These are phyloP conservation scores for Scutellaria barbata DNA, from an alignment of 257 asterid species.

Conservation along the genomic window DNA sequence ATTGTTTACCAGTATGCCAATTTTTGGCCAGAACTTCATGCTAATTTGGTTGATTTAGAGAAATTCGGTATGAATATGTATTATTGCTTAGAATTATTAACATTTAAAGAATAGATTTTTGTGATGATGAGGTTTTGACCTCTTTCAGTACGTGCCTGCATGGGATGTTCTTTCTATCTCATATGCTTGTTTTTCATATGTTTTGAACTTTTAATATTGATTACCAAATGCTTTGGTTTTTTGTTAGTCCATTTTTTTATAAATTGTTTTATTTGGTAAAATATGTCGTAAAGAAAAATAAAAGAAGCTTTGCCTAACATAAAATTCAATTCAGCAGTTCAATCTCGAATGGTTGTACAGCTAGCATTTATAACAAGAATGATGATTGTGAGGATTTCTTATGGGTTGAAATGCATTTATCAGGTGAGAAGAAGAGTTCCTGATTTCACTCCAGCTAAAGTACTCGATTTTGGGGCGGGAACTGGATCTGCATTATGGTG, in stretches of 20 bases:
- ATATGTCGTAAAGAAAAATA: conserved; percentile 6
- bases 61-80: neutral
- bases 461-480: conserved; percentile 98
- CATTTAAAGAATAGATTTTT: conserved; percentile 1
- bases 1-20: neutral
- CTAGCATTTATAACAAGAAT: neutral
- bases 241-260: neutral
- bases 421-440: conserved; percentile 89
- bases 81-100: neutral
- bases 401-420: conserved; percentile 33
- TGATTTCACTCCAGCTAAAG: conserved; percentile 75
- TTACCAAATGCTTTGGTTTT: conserved; percentile 11
- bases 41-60: conserved; percentile 18
- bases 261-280: conserved; percentile 1
- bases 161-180: neutral
- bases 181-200: neutral
- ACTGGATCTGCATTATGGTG: conserved; percentile 98
- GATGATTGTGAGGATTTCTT: conserved; percentile 28
- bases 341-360: conserved; percentile 25
- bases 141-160: neutral
- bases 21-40: conserved; percentile 19
- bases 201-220: neutral
- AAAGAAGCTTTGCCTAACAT: neutral
- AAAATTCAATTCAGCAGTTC: neutral
- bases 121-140: neutral